Evolutionary conservation across 495 filamentous ascomycete species (phyloP), one percentile per base, ranked within the genome.

Genomic region (Hypoxylon fuscum): DNA sequence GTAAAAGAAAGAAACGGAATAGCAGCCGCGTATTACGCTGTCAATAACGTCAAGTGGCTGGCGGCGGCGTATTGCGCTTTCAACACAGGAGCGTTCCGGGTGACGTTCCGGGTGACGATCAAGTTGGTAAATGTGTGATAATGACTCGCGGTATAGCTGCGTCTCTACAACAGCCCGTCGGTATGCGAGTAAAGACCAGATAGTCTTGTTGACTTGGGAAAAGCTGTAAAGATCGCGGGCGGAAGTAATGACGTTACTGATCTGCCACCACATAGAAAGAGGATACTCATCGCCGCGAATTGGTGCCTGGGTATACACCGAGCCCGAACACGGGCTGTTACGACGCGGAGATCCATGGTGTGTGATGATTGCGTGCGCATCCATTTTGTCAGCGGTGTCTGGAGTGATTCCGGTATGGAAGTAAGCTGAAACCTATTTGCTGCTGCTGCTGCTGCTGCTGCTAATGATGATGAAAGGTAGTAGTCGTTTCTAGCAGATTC

Each of bases 211-310:
- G 20, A 7, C 21, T 1, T 11, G 21, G 4, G 42, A 25, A 22
- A 45, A 21, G 10, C 22, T 20, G 42, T 15, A n/a, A 9, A 45
- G 3, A 11, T 45, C 42, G 11, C 4, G 20, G 1, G 21, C 22
- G 1, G 42, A 45, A 3, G 22, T 45, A 17, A 45, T 21, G 21
- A 17, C 3, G 7, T 14, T 25, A 1, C 20, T 21, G 11, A 45
- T 45, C 15, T 45, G 42, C 42, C 42, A 45, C 42, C 42, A 45
- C 6, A 29, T 14, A 3, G 42, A 1, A 14, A 45, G 42, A 14
- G 42, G 42, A 12, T 45, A 45, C 4, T 45, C 42, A 3, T 21
- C 42, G 9, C 42, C 42, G n/a, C 22, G 42, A 9, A 12, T 23
- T 4, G 12, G 11, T 38, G 3, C 2, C n/a, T 14, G 14, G 1